Base-by-base conservation (phyloP, 2,329 filamentous ascomycete species). In the Stagonosporopsis chrysanthemi region DNA sequence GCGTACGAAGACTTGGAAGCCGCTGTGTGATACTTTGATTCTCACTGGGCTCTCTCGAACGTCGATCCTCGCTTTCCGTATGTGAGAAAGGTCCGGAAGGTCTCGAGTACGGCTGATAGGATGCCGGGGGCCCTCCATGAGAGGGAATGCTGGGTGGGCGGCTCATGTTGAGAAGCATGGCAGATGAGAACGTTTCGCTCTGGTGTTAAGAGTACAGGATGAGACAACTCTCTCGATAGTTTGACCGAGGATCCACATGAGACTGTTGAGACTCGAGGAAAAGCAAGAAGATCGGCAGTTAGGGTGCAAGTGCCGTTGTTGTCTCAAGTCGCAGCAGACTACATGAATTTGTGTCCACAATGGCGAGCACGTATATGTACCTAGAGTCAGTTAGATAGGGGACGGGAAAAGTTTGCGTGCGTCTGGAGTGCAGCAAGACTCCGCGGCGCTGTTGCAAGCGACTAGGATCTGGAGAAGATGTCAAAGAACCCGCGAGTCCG, bases 101-200 rank as follows among this genome's bases (percentile, higher is more conserved):
- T 54, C 62, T 60, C 56, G 70, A 64, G 56, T 73, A 74, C 29
- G 68, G 60, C 56, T 53, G 65, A 63, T 73, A 71, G 40, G 68
- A 68, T 11, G 65, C 56, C 35, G 68, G 64, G 64, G 52, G 70
- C 28, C 68, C 70, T 61, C 68, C 67, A 90, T 92, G 96, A 69
- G 91, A 90, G 1, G 92, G 91, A 72, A 96, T 96, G 52, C 96
- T 92, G 2, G 83, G 83, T 74, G 96, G 90, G 22, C 91, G 92
- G 69, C 96, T 91, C 65, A 96, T 92, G 38, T 89, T 82, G 47
- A 90, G 90, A 70, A 75, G 67, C 70, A 74, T 75, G 60, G 64
- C 65, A 69, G 63, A 55, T 17, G 36, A 12, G 19, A 44, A n/a
- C 33, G 43, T 22, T 57, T 31, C 6, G n/a, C 26, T 31, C 6